Base-by-base conservation (phyloP, 1,139 yeast genomes). In the Yamadazyma diddensiae region DNA sequence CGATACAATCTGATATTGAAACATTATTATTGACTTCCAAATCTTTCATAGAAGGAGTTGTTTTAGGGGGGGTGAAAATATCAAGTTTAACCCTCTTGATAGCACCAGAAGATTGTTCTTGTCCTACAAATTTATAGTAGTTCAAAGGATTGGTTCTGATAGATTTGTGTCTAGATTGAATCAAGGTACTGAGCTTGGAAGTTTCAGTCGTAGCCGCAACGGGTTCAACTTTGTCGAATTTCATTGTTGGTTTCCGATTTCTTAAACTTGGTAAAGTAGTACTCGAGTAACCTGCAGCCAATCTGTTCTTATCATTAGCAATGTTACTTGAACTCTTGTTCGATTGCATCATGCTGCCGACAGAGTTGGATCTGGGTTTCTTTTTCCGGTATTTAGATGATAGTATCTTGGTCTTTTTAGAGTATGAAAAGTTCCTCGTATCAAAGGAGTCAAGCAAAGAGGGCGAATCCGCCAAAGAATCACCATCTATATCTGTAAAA, bases 1-100 rank as follows among this genome's bases (percentile, higher is more conserved):
- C 92, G 41, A 83, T 79, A 12, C 77, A 70, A 44, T 82, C 90
- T 26, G 73, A 72, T 1, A 82, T 71, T 0, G 72, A 59, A 1
- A 75, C 70, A 8, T 66, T 62, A 30, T 69, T 67, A 38, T 70
- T 61, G 0, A 79, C 61, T 11, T 54, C 52, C 3, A 77, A 41
- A 4, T 52, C 50, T 8, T 57, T 38, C 4, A 66, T 34, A 2
- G 57, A 50, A 0, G 73, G 65, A 1, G 45, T 26, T 50, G 60
- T 41, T 6, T 37, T 45, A 3, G 73, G 72, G 5, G 73, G 70
- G 1, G 65, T 41, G 41, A 62, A 68, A 2, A 70, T 57, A 41
- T 63, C 65, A 0, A 63, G 28, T 6, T 31, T 18, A 6, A 38
- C 68, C 54, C 35, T 50, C 36, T 42, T 51, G 35, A 34, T 45